Evolutionary conservation across 78 protist species (phyloP).

Genomic region (Thecamonas trahens): DNA sequence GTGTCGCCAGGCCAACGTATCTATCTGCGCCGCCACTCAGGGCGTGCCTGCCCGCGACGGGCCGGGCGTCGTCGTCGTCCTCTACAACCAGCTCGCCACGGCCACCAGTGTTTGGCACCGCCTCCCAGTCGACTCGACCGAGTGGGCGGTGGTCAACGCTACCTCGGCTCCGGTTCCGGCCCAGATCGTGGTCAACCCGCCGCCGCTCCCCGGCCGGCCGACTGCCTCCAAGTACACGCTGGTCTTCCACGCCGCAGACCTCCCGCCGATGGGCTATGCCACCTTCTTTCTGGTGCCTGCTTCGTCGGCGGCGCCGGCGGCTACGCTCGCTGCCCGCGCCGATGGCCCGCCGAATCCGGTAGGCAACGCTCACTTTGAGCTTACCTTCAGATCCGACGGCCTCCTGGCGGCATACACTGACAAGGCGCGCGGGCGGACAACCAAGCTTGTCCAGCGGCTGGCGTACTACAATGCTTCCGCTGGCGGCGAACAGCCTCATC

Average conservation of each 20-base stretch:
- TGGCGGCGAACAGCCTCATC: no score
- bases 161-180: neutral
- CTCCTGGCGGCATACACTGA: neutral
- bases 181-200: constrained; percentile 9
- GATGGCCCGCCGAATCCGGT: neutral
- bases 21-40: constrained; percentile 12
- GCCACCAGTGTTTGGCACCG: neutral
- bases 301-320: neutral
- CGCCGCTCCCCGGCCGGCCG: neutral
- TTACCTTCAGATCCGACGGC: constrained; percentile 2
- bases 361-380: constrained; percentile 9
- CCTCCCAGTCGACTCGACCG: neutral
- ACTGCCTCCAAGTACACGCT: neutral
- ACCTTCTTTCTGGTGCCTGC: constrained; percentile 8
- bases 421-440: neutral
- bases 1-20: constrained; percentile 18
- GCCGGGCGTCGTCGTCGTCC: neutral
- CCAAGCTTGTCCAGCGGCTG: constrained; percentile 26
- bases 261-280: constrained; percentile 29
- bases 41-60: neutral
- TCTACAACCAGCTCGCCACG: constrained; percentile 3
- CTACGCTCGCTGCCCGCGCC: neutral
- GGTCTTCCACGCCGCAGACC: neutral
- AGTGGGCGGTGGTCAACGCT: neutral
- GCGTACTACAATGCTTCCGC: constrained; percentile 23